phyloP scores from a whole-genome alignment of 257 asterid genomes.

The Ajuga chamaepitys region DNA sequence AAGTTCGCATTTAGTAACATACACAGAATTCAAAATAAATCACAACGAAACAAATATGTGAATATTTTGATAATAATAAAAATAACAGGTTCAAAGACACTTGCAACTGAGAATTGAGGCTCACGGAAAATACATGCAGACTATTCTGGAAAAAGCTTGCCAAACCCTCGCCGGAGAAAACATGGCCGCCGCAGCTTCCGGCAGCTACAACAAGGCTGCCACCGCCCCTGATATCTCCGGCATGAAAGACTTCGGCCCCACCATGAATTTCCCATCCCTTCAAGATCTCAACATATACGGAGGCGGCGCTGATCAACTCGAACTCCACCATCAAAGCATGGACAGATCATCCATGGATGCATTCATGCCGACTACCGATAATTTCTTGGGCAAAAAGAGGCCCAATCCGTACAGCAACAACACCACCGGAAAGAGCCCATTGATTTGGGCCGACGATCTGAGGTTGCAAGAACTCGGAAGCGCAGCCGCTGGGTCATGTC shows the following conservation, averaged over 20 bases:
- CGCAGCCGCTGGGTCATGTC: slow-evolving; percentile 15
- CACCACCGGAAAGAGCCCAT: slow-evolving; percentile 39
- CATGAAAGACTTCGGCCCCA: slow-evolving; percentile 38
- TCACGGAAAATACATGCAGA: slow-evolving; percentile 98
- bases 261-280: slow-evolving; percentile 53
- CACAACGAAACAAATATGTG: too few relatives aligned
- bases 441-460: slow-evolving; percentile 67
- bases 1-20: background rate
- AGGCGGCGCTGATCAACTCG: slow-evolving; percentile 30
- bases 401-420: slow-evolving; percentile 37
- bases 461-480: slow-evolving; percentile 57
- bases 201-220: slow-evolving; percentile 39
- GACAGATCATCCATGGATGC: slow-evolving; percentile 40
- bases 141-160: slow-evolving; percentile 86
- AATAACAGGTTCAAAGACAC: slow-evolving; percentile 83
- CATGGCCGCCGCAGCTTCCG: slow-evolving; percentile 30
- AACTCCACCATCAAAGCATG: slow-evolving; percentile 39
- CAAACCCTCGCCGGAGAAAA: slow-evolving; percentile 89
- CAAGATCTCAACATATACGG: slow-evolving; percentile 89
- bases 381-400: slow-evolving; percentile 49
- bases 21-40: background rate
- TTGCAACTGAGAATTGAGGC: slow-evolving; percentile 94
- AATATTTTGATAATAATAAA: background rate
- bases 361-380: slow-evolving; percentile 23
- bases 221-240: slow-evolving; percentile 32